phyloP scores from a whole-genome alignment of 2,329 filamentous ascomycete species.

The Phaeophleospora eucalypticola region DNA sequence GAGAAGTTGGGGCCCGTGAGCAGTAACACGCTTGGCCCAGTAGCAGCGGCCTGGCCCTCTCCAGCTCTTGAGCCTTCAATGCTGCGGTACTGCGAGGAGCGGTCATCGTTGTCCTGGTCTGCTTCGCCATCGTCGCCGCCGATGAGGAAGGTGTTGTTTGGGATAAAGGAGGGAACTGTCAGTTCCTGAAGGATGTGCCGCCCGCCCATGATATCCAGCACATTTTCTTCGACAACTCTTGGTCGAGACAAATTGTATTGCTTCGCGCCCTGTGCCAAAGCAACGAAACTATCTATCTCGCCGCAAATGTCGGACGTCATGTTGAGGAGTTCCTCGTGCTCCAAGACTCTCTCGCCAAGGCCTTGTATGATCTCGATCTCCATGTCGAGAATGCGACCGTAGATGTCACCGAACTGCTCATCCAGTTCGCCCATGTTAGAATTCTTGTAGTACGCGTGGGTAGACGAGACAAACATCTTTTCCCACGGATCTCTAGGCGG shows the following conservation, averaged over 20 bases:
- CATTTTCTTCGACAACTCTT: conserved; percentile 63
- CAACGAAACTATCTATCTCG: conserved; percentile 80
- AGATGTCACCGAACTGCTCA: conserved; percentile 75
- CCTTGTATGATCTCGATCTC: conserved; percentile 85
- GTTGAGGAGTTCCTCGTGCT: conserved; percentile 63
- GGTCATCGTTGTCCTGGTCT: not conserved
- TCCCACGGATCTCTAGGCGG: conserved; percentile 64
- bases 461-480: conserved; percentile 66
- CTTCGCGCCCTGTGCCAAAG: conserved; percentile 71
- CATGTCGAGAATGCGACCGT: conserved; percentile 76
- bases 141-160: conserved; percentile 70
- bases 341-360: conserved; percentile 66
- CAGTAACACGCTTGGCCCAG: conserved; percentile 64
- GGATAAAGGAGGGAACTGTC: conserved; percentile 72
- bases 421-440: conserved; percentile 76
- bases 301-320: conserved; percentile 75
- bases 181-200: conserved; percentile 85
- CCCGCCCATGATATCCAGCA: conserved; percentile 71
- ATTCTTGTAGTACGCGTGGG: conserved; percentile 81
- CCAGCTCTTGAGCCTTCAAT: not conserved
- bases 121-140: conserved; percentile 54
- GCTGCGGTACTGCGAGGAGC: not conserved
- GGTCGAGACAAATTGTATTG: conserved; percentile 70
- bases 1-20: conserved; percentile 95
- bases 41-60: conserved; percentile 7